Evolutionary conservation across 1,284 basidiomycete species (phyloP), one percentile per base, ranked within the genome.

Genomic region (Amylostereum chailletii): DNA sequence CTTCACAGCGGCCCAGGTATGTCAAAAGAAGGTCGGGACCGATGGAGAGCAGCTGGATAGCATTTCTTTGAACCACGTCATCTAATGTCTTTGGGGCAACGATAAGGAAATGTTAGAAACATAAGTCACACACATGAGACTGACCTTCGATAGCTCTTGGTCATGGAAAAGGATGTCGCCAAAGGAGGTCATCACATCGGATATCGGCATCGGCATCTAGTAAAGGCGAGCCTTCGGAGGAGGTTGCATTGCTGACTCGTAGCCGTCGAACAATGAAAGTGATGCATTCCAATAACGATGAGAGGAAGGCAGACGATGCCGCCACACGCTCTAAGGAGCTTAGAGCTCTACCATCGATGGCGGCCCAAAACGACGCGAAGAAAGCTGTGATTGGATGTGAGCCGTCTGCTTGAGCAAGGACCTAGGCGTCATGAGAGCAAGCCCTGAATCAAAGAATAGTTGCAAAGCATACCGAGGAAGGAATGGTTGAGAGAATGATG

Each of bases 401-500:
- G 47, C 27, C 3, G 37, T 74, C 70, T 0, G 62, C 58, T 0
- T 78, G 44, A 1, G 65, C 26, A 36, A 47, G 40, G 56, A 60
- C 53, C 45, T 55, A 33, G 29, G 48, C 45, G 48, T 55, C 33
- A 6, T 11, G 11, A 53, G 10, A 54, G 57, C 5, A 6, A 29
- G 52, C 2, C 46, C 26, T 43, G n/a, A 8, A n/a, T 26, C 57
- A 19, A 67, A 64, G 10, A 48, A 26, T 9, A 19, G n/a, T 2
- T 26, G 52, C 10, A 31, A 45, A 33, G 66, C 75, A 45, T 59
- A 84, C 81, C 34, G 71, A 70, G 3, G 71, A 60, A 4, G 90
- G 88, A 30, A 95, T 79, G 0, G 88, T 91, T 0, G 88, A 86
- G 3, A 95, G 61, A 29, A 93, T 74, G 37, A 94, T 69, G 6